Evolutionary conservation across 108 stramenopile genomes (phyloP).

Genomic region (Nannochloropsis salina): DNA sequence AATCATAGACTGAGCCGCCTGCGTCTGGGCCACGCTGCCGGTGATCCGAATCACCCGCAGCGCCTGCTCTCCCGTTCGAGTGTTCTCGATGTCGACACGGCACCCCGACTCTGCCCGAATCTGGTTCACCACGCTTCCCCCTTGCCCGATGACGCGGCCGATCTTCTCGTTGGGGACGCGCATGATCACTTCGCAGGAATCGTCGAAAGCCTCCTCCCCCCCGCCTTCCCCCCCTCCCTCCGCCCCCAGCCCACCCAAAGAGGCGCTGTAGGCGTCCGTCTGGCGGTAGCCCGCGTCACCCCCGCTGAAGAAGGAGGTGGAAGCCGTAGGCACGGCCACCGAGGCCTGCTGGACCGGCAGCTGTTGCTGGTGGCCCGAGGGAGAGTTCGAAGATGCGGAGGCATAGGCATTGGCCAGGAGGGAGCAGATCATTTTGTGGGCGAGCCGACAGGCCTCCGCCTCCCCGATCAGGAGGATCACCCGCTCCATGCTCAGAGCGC

Average conservation of each 20-base stretch:
- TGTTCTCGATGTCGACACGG: neutral
- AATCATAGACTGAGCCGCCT: neutral
- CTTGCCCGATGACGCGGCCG: neutral
- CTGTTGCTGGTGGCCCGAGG: neutral
- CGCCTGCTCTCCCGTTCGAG: neutral
- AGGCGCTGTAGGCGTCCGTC: neutral
- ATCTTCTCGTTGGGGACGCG: neutral
- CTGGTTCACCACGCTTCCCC: neutral
- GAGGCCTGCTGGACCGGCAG: neutral
- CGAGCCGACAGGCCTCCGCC: neutral
- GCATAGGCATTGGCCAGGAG: neutral
- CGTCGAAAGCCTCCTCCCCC: neutral
- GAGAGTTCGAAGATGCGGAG: neutral
- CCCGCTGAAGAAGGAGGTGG: neutral
- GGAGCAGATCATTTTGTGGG: neutral
- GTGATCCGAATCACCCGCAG: constrained; percentile 3
- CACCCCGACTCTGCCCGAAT: neutral
- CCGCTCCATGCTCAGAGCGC: neutral
- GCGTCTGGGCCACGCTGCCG: neutral
- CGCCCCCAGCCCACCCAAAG: neutral
- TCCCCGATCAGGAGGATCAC: neutral
- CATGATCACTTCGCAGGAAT: neutral
- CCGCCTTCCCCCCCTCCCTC: neutral
- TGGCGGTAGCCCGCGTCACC: neutral
- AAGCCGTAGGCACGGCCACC: neutral